Percentiles rank a stretch among this genome's conserved stretches.
Conservation (phyloP, 2,329 filamentous ascomycete species). For the Elsinoe ampelina region DNA sequence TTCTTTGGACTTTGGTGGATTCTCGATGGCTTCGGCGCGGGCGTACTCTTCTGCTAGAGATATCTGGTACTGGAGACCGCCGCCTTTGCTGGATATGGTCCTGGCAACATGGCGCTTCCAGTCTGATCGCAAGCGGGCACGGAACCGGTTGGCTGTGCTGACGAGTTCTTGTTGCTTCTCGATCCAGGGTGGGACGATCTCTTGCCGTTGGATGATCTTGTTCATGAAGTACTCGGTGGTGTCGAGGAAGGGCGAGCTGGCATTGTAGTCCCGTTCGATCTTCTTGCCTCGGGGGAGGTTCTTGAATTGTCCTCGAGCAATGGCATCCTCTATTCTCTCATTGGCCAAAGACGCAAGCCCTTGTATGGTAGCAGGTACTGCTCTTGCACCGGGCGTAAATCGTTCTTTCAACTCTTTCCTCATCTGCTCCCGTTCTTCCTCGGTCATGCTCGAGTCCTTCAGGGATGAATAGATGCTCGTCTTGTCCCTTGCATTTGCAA, state of each 20-base stretch:
- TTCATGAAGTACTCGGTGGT: conserved; percentile 98
- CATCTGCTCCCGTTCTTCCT: conserved; percentile 63
- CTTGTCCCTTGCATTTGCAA: conserved; percentile 51
- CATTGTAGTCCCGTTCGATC: conserved; percentile 71
- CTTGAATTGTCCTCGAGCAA: conserved; percentile 79
- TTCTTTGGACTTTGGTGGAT: conserved; percentile 42
- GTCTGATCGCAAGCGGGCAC: conserved; percentile 63
- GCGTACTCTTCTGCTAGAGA: conserved; percentile 63
- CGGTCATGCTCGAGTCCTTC: conserved; percentile 50
- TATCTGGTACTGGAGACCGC: conserved; percentile 65
- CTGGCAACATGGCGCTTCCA: conserved; percentile 78
- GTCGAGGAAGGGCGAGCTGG: conserved; percentile 81
- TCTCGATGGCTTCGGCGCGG: conserved; percentile 58
- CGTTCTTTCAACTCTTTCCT: conserved; percentile 68
- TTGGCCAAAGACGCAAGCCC: conserved; percentile 80
- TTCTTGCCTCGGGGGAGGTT: conserved; percentile 73
- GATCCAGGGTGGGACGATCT: conserved; percentile 95
- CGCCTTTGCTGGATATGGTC: conserved; percentile 68
- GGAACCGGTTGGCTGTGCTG: conserved; percentile 59
- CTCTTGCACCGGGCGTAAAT: conserved; percentile 62
- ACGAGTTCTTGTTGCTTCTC: conserved; percentile 92
- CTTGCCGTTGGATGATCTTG: conserved; percentile 93
- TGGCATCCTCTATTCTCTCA: conserved; percentile 86
- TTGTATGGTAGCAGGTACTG: conserved; percentile 65
- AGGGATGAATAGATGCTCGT: conserved; percentile 47